Percentiles rank a stretch among this genome's conserved stretches.
Conservation (phyloP, 2,329 filamentous ascomycete species). For the Dichotomopilus funicola region DNA sequence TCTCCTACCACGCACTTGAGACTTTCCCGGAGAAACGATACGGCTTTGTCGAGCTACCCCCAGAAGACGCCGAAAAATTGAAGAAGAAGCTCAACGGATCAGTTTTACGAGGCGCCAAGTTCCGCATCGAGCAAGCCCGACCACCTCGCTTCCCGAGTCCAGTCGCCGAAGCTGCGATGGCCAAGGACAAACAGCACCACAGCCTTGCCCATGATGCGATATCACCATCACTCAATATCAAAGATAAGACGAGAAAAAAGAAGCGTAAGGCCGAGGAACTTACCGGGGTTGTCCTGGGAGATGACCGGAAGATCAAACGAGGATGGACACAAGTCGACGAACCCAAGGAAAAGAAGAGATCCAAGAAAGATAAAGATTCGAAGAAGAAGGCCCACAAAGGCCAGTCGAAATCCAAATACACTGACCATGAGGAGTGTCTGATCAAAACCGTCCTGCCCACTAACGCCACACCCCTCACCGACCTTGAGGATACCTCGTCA, state of each 20-base stretch:
- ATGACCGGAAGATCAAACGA: constrained; percentile 74
- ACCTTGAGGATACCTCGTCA: constrained; percentile 45
- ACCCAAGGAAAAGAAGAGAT: constrained; percentile 37
- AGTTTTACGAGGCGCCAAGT: constrained; percentile 75
- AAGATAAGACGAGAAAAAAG: constrained; percentile 32
- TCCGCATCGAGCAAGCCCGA: constrained; percentile 75
- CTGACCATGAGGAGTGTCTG: constrained; percentile 71
- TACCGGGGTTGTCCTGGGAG: constrained; percentile 63
- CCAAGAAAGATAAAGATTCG: constrained; percentile 41
- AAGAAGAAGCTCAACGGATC: constrained; percentile 86
- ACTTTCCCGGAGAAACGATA: constrained; percentile 87
- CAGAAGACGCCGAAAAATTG: constrained; percentile 78
- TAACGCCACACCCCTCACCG: constrained; percentile 36
- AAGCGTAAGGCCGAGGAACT: constrained; percentile 40
- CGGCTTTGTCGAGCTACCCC: constrained; percentile 81
- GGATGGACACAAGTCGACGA: constrained; percentile 73
- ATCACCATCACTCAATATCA: constrained; percentile 23
- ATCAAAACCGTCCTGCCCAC: constrained; percentile 71
- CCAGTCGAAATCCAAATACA: constrained; percentile 61
- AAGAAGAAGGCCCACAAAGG: constrained; percentile 47
- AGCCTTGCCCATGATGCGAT: constrained; percentile 24
- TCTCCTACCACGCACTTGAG: constrained; percentile 81
- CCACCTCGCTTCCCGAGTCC: constrained; percentile 46
- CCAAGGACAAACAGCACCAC: constrained; percentile 31
- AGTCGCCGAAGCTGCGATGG: constrained; percentile 21